Evolutionary conservation across 164 flowering plant species (phyloP).

Genomic region (Chloranthus sessilifolius): DNA sequence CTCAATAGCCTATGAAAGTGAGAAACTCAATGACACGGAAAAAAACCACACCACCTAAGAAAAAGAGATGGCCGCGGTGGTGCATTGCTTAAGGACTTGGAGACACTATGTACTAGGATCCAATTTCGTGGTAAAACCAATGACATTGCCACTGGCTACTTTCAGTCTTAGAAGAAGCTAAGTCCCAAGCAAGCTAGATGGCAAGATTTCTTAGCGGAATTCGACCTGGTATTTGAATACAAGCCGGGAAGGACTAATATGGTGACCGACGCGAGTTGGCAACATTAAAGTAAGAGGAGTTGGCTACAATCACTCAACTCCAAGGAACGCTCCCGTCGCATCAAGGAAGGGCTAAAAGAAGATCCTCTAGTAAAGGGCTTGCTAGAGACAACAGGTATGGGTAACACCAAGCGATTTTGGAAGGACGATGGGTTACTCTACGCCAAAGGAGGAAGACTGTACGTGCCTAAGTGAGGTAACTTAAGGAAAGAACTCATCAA

Average conservation of each 20-base stretch:
- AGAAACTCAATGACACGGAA: neutral
- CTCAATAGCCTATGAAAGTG: neutral
- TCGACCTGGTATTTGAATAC: neutral
- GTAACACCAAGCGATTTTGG: constrained; percentile 1
- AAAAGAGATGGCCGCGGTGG: constrained; percentile 1
- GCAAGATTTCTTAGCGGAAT: neutral
- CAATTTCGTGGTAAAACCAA: neutral
- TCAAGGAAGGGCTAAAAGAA: neutral
- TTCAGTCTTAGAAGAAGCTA: neutral
- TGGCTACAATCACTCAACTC: neutral
- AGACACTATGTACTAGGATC: neutral
- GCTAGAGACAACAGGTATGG: neutral
- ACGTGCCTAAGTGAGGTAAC: neutral
- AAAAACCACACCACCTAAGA: neutral
- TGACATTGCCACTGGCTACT: neutral
- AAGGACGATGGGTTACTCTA: constrained; percentile 12
- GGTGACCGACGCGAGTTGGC: neutral
- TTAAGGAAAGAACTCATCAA: constrained; percentile 7
- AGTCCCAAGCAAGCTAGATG: neutral
- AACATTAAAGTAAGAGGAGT: no score
- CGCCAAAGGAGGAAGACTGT: constrained; percentile 1
- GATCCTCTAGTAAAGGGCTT: neutral
- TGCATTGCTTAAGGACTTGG: neutral
- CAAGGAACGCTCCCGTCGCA: neutral
- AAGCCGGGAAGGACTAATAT: neutral